Percentiles rank a stretch among this genome's conserved stretches.
Conservation (phyloP, 345 rosid species). For the Pistacia integerrima region DNA sequence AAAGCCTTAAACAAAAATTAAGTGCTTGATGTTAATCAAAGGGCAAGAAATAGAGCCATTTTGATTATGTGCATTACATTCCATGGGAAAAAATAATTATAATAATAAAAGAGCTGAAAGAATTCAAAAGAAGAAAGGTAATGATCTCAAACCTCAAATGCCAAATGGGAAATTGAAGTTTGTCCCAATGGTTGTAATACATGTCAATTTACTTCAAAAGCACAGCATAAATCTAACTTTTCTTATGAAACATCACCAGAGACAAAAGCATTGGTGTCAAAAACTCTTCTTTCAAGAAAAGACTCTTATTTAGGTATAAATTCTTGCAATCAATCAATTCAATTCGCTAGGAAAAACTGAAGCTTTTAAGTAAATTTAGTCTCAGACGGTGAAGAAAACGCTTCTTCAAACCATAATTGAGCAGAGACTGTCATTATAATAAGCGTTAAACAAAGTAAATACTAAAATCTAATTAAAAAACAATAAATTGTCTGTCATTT, state of each 20-base stretch:
- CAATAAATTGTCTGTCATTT: not conserved
- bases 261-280: not conserved
- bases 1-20: not conserved
- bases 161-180: not conserved
- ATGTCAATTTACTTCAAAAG: conserved; percentile 16
- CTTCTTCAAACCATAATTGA: not conserved
- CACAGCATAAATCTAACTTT: not conserved
- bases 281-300: not conserved
- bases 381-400: not conserved
- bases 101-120: not conserved
- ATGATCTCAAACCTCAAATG: not conserved
- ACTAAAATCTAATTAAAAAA: not conserved
- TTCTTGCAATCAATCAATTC: not conserved
- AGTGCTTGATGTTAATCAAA: not conserved
- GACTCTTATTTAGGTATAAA: not conserved
- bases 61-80: not conserved
- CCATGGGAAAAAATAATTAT: not conserved
- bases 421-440: not conserved
- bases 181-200: not conserved
- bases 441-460: not conserved
- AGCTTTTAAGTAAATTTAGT: not conserved
- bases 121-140: not conserved
- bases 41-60: not conserved
- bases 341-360: not conserved
- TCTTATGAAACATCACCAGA: not conserved